Conservation (phyloP, 768 basidiomycete species). For the Amylocystis lapponica region DNA sequence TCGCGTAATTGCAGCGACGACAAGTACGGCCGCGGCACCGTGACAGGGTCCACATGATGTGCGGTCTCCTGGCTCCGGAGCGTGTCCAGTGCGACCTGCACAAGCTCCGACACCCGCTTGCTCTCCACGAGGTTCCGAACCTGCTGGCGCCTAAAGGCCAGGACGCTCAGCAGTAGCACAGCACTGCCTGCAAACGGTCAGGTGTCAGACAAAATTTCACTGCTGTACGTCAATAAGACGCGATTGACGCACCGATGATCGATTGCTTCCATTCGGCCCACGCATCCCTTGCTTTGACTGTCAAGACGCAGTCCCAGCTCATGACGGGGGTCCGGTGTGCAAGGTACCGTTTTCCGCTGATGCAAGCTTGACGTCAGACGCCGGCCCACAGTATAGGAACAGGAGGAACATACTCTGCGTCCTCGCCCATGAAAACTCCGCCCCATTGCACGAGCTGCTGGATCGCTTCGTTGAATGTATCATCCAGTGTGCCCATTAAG, state of each 20-base stretch:
- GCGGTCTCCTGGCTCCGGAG: conserved; percentile 79
- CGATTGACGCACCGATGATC: conserved; percentile 49
- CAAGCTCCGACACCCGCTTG: conserved; percentile 64
- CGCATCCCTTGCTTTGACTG: conserved; percentile 56
- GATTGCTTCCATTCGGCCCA: conserved; percentile 67
- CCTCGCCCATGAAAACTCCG: conserved; percentile 60
- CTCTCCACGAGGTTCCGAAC: conserved; percentile 51
- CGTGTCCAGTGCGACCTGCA: conserved; percentile 73
- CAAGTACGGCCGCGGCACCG: conserved; percentile 66
- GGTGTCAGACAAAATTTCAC: conserved; percentile 1
- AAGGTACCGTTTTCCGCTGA: conserved; percentile 66
- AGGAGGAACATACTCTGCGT: conserved; percentile 47
- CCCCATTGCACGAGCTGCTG: conserved; percentile 72
- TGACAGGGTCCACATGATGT: conserved; percentile 78
- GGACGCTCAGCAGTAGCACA: conserved; percentile 13
- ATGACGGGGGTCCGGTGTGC: conserved; percentile 68
- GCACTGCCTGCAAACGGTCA: conserved; percentile 14
- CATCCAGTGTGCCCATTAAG: conserved; percentile 54
- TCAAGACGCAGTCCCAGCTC: conserved; percentile 58
- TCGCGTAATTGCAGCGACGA: conserved; percentile 87
- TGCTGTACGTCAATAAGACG: not conserved
- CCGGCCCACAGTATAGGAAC: conserved; percentile 1
- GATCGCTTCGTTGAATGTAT: conserved; percentile 75
- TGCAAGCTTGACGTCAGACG: conserved; percentile 1
- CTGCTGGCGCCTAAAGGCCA: conserved; percentile 33